Evolutionary conservation across 1,284 basidiomycete species (phyloP).

Genomic region (Fomitopsis palustris): DNA sequence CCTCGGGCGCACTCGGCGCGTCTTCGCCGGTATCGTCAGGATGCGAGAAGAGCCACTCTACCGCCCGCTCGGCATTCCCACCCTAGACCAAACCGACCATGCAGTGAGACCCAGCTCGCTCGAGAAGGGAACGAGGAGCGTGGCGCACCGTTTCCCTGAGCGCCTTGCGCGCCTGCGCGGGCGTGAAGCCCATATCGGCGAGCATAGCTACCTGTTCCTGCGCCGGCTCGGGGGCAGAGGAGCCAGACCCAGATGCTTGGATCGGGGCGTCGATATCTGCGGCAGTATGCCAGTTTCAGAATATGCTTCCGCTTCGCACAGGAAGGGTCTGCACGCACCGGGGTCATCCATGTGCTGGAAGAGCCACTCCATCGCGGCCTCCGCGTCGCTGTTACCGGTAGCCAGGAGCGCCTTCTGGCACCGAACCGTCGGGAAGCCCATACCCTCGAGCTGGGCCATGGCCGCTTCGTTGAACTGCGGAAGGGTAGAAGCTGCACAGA

Average conservation of each 20-base stretch:
- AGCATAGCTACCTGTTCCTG: slow-evolving; percentile 72
- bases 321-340: slow-evolving; percentile 42
- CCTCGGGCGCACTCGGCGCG: slow-evolving; percentile 25
- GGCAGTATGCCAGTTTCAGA: background rate
- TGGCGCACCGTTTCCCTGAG: slow-evolving; percentile 76
- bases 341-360: slow-evolving; percentile 95
- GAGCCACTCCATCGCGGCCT: slow-evolving; percentile 94
- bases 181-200: slow-evolving; percentile 91
- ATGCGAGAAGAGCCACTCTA: slow-evolving; percentile 98
- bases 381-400: slow-evolving; percentile 77
- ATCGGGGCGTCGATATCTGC: slow-evolving; percentile 88
- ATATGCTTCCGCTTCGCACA: background rate
- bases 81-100: slow-evolving; percentile 39
- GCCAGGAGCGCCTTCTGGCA: slow-evolving; percentile 90
- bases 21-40: slow-evolving; percentile 84
- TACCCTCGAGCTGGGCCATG: slow-evolving; percentile 72
- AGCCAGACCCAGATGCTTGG: slow-evolving; percentile 26
- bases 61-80: slow-evolving; percentile 79
- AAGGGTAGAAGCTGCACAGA: slow-evolving; percentile 28
- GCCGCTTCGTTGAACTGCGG: slow-evolving; percentile 74
- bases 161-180: slow-evolving; percentile 84
- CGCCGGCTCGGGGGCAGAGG: slow-evolving; percentile 50
- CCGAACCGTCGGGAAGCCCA: slow-evolving; percentile 85
- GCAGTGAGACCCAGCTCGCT: background rate
- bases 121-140: background rate